Evolutionary conservation across 73 alveolate species (phyloP).

Genomic region (Stentor coeruleus): DNA sequence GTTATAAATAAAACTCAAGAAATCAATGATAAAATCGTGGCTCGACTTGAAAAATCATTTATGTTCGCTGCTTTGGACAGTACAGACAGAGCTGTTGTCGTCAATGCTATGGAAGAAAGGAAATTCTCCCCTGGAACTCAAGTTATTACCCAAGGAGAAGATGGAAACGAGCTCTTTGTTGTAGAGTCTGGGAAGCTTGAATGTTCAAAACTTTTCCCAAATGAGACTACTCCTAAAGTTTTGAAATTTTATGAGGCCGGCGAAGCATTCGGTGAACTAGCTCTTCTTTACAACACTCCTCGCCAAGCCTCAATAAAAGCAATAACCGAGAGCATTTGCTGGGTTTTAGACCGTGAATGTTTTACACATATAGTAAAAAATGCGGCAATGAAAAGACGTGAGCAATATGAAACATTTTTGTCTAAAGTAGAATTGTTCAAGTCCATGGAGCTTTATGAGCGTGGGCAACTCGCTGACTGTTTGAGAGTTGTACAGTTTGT

Average conservation of each 20-base stretch:
- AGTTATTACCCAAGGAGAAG: slow-evolving; percentile 72
- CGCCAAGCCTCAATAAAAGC: slow-evolving; percentile 87
- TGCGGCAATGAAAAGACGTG: slow-evolving; percentile 89
- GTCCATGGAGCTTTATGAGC: slow-evolving; percentile 93
- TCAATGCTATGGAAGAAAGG: slow-evolving; percentile 91
- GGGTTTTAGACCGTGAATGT: slow-evolving; percentile 92
- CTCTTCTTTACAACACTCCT: slow-evolving; percentile 75
- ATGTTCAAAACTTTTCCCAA: slow-evolving; percentile 57
- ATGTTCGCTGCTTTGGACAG: slow-evolving; percentile 62
- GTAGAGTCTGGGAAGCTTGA: slow-evolving; percentile 75
- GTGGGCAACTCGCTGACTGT: slow-evolving; percentile 95
- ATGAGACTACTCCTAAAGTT: neutral
- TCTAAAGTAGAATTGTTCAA: slow-evolving; percentile 63
- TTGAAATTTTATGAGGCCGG: slow-evolving; percentile 59
- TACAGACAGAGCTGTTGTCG: slow-evolving; percentile 75
- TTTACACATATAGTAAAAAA: slow-evolving; percentile 86
- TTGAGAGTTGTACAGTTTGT: slow-evolving; percentile 68
- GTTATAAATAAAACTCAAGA: slow-evolving; percentile 70
- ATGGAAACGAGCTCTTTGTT: slow-evolving; percentile 70
- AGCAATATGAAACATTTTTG: slow-evolving; percentile 79
- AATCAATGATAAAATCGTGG: slow-evolving; percentile 64
- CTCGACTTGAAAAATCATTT: slow-evolving; percentile 80
- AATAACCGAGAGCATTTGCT: slow-evolving; percentile 59
- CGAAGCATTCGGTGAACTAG: slow-evolving; percentile 78
- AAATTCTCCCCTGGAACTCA: slow-evolving; percentile 38